Percentiles rank a stretch among this genome's conserved stretches.
Evolutionary conservation across 495 filamentous ascomycete species (phyloP).

Genomic region (Xylaria acuta): DNA sequence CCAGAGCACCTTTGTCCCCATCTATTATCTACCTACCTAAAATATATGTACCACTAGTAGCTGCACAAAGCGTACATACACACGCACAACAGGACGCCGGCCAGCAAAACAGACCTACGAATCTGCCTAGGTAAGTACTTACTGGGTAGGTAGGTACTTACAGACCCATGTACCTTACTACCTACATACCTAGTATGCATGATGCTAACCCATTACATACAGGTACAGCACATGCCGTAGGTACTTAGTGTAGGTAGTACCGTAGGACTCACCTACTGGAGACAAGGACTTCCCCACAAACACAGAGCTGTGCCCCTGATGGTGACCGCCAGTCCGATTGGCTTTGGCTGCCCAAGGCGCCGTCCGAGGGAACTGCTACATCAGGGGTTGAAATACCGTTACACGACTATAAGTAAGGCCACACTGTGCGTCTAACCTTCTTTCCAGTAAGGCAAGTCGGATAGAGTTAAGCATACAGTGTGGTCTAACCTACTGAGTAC

Average conservation of each 20-base stretch:
- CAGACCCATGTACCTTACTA: neutral
- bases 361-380: constrained; percentile 8
- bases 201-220: neutral
- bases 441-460: neutral
- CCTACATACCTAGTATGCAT: neutral
- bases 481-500: neutral
- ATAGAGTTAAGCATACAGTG: constrained; percentile 8
- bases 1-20: neutral
- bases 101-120: too few species aligned
- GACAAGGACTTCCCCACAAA: constrained; percentile 24
- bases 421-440: neutral
- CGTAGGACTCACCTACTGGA: neutral
- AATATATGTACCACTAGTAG: too few species aligned
- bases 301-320: constrained; percentile 11
- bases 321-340: constrained; percentile 18
- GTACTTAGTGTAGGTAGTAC: too few species aligned
- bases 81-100: too few species aligned
- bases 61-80: too few species aligned
- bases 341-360: neutral
- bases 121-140: neutral
- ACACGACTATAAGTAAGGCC: neutral
- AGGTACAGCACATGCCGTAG: too few species aligned
- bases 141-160: neutral
- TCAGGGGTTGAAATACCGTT: constrained; percentile 4
- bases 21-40: neutral